phyloP scores from a whole-genome alignment of 768 basidiomycete genomes.

The Cystobasidium tubakii region DNA sequence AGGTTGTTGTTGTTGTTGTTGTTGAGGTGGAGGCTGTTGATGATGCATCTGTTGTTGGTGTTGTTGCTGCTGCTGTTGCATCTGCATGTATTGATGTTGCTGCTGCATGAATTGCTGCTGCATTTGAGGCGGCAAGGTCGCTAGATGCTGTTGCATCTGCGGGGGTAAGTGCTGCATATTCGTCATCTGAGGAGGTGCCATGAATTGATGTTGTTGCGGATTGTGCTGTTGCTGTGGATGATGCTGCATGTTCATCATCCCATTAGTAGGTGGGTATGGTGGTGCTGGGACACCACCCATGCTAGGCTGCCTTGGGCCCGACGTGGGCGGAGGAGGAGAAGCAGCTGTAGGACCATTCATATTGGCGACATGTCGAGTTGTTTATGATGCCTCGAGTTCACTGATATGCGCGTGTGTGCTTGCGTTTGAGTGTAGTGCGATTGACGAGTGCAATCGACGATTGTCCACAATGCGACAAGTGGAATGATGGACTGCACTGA shows the following conservation, averaged over 20 bases:
- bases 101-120: slow-evolving; percentile 17
- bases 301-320: background rate
- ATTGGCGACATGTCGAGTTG: background rate
- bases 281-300: background rate
- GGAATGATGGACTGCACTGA: too few species aligned
- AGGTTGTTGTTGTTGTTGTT: background rate
- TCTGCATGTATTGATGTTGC: slow-evolving; percentile 13
- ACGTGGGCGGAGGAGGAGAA: background rate
- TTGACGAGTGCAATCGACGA: too few species aligned
- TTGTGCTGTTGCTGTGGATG: slow-evolving; percentile 16
- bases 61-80: slow-evolving; percentile 30
- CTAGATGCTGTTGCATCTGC: slow-evolving; percentile 9
- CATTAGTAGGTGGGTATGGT: background rate
- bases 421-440: background rate
- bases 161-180: background rate
- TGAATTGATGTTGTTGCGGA: background rate
- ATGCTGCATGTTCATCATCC: slow-evolving; percentile 3
- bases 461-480: too few species aligned
- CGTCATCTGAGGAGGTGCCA: background rate
- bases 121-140: slow-evolving; percentile 5
- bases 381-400: background rate
- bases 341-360: slow-evolving; percentile 16
- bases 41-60: slow-evolving; percentile 6
- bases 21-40: background rate
- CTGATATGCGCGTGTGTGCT: background rate